A percentile compares a stretch with the other conserved stretches of the same genome.
These are phyloP conservation scores for Ogataea hybrid DNA, from an alignment of 1,139 yeast species.

Conservation along the genomic window DNA sequence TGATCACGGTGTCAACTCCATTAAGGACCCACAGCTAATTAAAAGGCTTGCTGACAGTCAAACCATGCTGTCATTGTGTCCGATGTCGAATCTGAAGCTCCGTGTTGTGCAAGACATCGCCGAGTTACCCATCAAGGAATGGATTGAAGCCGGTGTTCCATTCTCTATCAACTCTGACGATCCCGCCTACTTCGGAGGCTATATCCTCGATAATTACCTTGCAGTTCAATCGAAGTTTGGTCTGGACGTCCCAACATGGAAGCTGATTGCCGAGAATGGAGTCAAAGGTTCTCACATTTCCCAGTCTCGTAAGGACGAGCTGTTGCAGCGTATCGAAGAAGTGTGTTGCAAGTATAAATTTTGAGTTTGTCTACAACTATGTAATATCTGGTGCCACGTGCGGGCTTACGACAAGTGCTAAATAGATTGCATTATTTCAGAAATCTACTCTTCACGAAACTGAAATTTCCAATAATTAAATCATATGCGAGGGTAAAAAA, in stretches of 20 bases:
- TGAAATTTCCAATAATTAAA: not conserved
- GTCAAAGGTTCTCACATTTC: constrained; percentile 72
- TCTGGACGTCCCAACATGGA: constrained; percentile 58
- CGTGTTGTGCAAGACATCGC: constrained; percentile 67
- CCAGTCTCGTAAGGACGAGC: constrained; percentile 46
- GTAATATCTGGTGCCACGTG: not conserved
- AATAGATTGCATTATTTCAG: not conserved
- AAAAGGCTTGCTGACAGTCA: constrained; percentile 50
- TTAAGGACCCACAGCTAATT: constrained; percentile 51
- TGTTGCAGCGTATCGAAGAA: constrained; percentile 42
- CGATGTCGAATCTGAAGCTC: constrained; percentile 69
- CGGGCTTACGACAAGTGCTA: not conserved
- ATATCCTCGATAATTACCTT: constrained; percentile 69
- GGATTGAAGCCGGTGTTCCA: constrained; percentile 61
- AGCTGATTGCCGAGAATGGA: constrained; percentile 52
- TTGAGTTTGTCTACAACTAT: not conserved
- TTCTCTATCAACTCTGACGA: constrained; percentile 81
- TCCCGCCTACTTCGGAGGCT: constrained; percentile 86
- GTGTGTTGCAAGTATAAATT: constrained; percentile 44
- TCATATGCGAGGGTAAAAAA: not conserved
- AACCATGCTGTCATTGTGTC: constrained; percentile 68
- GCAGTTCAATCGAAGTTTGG: constrained; percentile 65
- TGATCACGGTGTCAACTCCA: constrained; percentile 75
- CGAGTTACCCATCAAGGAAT: constrained; percentile 60
- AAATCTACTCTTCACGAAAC: no score